Evolutionary conservation across 225 moss, liverwort and hornwort species (phyloP), one percentile per base, ranked within the genome.

Genomic region (Sphagnum tenellum): DNA sequence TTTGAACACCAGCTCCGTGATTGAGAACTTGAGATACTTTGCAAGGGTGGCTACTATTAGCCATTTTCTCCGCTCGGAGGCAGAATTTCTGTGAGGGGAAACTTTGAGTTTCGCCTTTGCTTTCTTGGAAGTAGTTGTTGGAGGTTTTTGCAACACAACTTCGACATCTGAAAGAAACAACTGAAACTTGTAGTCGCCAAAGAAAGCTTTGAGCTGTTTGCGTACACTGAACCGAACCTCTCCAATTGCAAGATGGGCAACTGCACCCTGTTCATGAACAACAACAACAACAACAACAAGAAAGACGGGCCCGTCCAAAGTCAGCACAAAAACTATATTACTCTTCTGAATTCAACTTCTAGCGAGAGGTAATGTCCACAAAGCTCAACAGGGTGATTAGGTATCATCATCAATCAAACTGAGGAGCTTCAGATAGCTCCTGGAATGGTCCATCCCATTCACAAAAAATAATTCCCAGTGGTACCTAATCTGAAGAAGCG

Each of bases 111-210:
- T 71, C 11, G 82, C 70, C 64, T 56, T 80, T 72, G 9, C 68
- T 60, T 54, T 78, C 70, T 81, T 79, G 55, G 64, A 69, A 55
- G 84, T 67, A 12, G 67, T 82, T 61, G 49, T 71, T 29, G 29
- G 29, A 50, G 72, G 76, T 49, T 83, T 86, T 69, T 80, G 88
- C 68, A 96, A 45, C 46, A 85, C 70, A 62, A 96, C 66, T 79
- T 90, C 88, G 64, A 96, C 88, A 70, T 92, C 92, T 29, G 84
- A 81, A 66, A 96, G 59, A 63, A 84, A 89, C n/a, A 96, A 82
- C 68, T 92, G 96, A 74, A 96, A 81, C 68, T 88, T 92, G 59
- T 81, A 88, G 59, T 87, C 81, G 72, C 81, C 79, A 76, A 88
- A 79, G 48, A 85, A 71, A n/a, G 84, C 82, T 69, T 86, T 74